Percentiles rank a stretch among this genome's conserved stretches.
Conservation (phyloP, 164 flowering plant species). For the Kalanchoe fedtschenkoi region DNA sequence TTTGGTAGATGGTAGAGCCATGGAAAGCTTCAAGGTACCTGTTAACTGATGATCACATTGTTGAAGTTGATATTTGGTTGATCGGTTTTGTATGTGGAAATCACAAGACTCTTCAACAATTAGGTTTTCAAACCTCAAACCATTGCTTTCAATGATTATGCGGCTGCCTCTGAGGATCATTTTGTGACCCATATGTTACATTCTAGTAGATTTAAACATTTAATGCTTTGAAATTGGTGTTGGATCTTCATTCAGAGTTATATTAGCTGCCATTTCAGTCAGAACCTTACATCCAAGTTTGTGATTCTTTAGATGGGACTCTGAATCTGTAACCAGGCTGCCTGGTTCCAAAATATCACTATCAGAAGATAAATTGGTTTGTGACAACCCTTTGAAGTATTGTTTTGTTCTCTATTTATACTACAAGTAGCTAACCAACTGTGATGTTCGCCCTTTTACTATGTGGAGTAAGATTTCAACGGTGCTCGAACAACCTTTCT, state of each 20-base stretch:
- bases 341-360: too few species aligned
- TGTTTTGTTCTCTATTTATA: too few species aligned
- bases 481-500: conserved; percentile 74
- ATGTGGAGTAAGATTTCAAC: conserved; percentile 47
- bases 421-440: neutral
- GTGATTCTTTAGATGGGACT: too few species aligned
- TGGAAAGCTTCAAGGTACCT: conserved; percentile 1
- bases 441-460: conserved; percentile 12
- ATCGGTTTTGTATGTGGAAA: neutral
- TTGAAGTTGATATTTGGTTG: neutral
- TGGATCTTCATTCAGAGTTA: too few species aligned
- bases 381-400: too few species aligned
- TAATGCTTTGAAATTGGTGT: too few species aligned
- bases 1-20: neutral
- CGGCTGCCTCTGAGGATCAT: neutral
- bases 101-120: neutral
- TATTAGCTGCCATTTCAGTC: too few species aligned
- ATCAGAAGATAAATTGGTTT: too few species aligned
- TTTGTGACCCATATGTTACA: too few species aligned
- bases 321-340: too few species aligned
- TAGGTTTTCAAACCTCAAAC: neutral
- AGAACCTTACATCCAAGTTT: too few species aligned
- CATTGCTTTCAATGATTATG: neutral
- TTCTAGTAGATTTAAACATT: too few species aligned
- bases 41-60: neutral